Evolutionary conservation across 2,329 filamentous ascomycete species (phyloP), one percentile per base, ranked within the genome.

Genomic region (Myriosclerotinia curreyana): DNA sequence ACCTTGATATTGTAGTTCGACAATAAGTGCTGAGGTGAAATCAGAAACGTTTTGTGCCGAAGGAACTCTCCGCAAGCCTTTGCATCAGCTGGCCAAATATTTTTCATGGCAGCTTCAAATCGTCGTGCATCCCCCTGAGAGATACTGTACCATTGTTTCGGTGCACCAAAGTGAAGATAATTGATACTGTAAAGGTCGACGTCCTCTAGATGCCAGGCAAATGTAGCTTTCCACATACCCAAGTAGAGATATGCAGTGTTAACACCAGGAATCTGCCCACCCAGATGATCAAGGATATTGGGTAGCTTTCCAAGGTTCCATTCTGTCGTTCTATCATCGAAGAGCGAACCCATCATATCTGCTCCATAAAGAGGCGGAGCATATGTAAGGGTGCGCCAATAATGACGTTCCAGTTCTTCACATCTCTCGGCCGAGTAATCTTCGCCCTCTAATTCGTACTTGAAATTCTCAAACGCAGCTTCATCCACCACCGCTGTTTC

Each of bases 121-220:
- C 90, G 88, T 59, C 92, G 86, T 17, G 94, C 92, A 75, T 99
- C 95, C 69, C 91, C 90, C 76, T 98, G 96, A 0, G 94, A 96
- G 69, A 99, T 98, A 77, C 93, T 97, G 79, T 99, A 99, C 95
- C 95, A 99, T 76, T 99, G 95, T 78, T 99, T 99, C 0, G 95
- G 95, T 1, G 95, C 95, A 62, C 95, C 95, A 75, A 99, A 99
- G 74, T 99, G 95, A 66, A 99, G 92, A 76, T 97, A 99, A 79
- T 99, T 99, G 82, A 99, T 99, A 76, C 93, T 98, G 85, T 99
- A 99, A 5, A 99, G 84, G 79, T 99, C 95, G 50, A 99, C 94
- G 75, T 99, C 95, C 75, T 99, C 95, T 61, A 99, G 79, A 83
- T 99, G 95, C 95, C 95, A 99, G 11, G 95, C 95, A 75, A 99